Base-by-base conservation (phyloP, 805 yeast genomes). In the Ogataea parapolymorpha region DNA sequence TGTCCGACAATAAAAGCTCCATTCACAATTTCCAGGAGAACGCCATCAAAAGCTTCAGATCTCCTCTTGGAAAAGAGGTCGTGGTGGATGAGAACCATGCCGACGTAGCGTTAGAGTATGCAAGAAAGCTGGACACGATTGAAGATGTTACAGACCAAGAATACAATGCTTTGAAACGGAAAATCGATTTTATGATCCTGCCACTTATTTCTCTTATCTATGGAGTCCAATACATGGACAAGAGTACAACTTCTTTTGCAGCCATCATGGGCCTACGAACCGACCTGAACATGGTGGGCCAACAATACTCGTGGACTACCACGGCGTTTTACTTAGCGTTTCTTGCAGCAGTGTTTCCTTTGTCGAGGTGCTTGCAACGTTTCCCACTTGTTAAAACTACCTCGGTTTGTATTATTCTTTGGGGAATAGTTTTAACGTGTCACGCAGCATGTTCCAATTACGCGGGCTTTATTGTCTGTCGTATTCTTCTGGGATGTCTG, bases 141-240 rank as follows among this genome's bases (percentile, higher is more conserved):
- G 13, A 24, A 3, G 26, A 7, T 6, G 26, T 24, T 5, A 11
- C 26, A 5, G 10, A 24, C 26, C 10, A 24, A 5, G 26, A 24
- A 12, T 24, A 24, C 10, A 10, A 12, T 7, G 26, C 26, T 12
- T 24, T 24, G n/a, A 24, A 24, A 7, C 16, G 31, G 14, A 28
- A 28, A n/a, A 28, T 16, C 9, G 84, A 80, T 54, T 35, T 69
- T 16, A 68, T 61, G 45, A 48, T 80, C 46, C 58, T 76, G 51
- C 80, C 85, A 1, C 42, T 78, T 38, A 63, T 79, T 61, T 70
- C 74, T 46, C 41, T 70, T 17, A 50, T 75, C 18, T 74, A 75
- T 58, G 67, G 75, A 11, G 57, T 72, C 15, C 84, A 79, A 58
- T 75, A 67, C 48, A 74, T 80, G 79, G 87, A 80, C 60, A 80